Percentiles rank a stretch among this genome's conserved stretches.
phyloP scores from a whole-genome alignment of 1,284 basidiomycete genomes.

The Inonotus obliquus region DNA sequence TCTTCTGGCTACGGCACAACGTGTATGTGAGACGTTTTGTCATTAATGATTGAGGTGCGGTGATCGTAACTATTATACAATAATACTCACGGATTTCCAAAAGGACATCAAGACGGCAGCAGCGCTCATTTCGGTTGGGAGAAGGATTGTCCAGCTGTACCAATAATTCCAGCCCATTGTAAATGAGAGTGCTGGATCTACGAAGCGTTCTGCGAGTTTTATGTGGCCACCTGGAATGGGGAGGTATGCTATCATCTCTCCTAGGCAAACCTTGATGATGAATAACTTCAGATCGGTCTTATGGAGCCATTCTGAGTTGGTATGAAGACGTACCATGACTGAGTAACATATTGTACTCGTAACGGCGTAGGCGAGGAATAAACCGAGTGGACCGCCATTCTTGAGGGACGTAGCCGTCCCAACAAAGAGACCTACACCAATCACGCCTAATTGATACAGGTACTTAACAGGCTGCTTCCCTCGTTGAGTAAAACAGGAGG shows the following conservation, averaged over 20 bases:
- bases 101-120: slow-evolving; percentile 73
- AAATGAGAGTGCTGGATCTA: slow-evolving; percentile 76
- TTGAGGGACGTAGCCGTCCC: slow-evolving; percentile 54
- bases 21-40: slow-evolving; percentile 57
- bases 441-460: slow-evolving; percentile 56
- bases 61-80: no score
- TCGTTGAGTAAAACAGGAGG: background rate
- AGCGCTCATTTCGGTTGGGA: slow-evolving; percentile 80
- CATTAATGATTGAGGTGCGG: slow-evolving; percentile 52
- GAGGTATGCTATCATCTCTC: slow-evolving; percentile 64
- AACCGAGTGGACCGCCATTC: slow-evolving; percentile 54
- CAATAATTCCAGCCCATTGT: slow-evolving; percentile 84
- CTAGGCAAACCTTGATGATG: slow-evolving; percentile 36
- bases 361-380: slow-evolving; percentile 55
- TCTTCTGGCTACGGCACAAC: slow-evolving; percentile 29
- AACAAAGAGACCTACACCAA: slow-evolving; percentile 66
- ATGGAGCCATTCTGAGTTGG: background rate
- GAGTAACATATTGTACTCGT: slow-evolving; percentile 63
- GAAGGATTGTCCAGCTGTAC: slow-evolving; percentile 68
- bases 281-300: background rate
- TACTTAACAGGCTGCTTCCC: background rate
- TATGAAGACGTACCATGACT: slow-evolving; percentile 40
- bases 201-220: slow-evolving; percentile 72
- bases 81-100: slow-evolving; percentile 40
- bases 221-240: slow-evolving; percentile 77